Evolutionary conservation across 2,329 filamentous ascomycete genomes (phyloP).

Genomic region (Domatiomyces catenatus): DNA sequence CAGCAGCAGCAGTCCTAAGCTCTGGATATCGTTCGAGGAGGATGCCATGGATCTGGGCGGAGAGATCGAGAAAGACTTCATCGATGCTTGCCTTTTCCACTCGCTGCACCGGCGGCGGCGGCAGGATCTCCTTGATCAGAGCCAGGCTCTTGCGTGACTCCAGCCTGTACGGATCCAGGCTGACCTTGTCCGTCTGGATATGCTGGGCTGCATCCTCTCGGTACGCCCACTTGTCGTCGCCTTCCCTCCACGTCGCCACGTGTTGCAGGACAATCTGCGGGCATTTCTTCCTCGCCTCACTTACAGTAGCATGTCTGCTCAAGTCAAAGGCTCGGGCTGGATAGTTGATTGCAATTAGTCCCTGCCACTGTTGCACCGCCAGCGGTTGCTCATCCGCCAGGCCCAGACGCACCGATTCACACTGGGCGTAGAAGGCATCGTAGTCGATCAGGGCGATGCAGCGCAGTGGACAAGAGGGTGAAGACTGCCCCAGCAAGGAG

Average conservation of each 20-base stretch:
- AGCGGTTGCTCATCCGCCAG: conserved; percentile 62
- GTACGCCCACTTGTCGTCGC: conserved; percentile 84
- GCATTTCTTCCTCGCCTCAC: conserved; percentile 74
- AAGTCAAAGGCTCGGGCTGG: conserved; percentile 70
- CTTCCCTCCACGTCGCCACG: conserved; percentile 87
- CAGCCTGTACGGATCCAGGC: conserved; percentile 75
- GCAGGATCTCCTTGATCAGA: conserved; percentile 59
- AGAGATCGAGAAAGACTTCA: conserved; percentile 88
- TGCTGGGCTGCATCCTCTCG: conserved; percentile 62
- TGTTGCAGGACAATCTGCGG: conserved; percentile 75
- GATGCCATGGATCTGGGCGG: conserved; percentile 61
- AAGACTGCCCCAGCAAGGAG: conserved; percentile 55
- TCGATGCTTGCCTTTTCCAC: conserved; percentile 93
- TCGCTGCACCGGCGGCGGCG: conserved; percentile 45
- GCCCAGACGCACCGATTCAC: conserved; percentile 76
- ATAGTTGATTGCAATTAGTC: conserved; percentile 92
- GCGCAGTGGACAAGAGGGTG: conserved; percentile 60
- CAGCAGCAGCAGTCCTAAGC: conserved; percentile 30
- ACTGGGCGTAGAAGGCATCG: conserved; percentile 95
- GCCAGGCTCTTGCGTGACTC: conserved; percentile 71
- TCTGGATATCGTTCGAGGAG: conserved; percentile 65
- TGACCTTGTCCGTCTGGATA: conserved; percentile 83
- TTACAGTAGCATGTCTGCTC: conserved; percentile 58
- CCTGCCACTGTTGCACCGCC: conserved; percentile 91
- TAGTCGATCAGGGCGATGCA: conserved; percentile 86